Percentiles rank a stretch among this genome's conserved stretches.
Evolutionary conservation across 2,329 filamentous ascomycete genomes (phyloP).

Genomic region (Chrysoporthe puriensis): DNA sequence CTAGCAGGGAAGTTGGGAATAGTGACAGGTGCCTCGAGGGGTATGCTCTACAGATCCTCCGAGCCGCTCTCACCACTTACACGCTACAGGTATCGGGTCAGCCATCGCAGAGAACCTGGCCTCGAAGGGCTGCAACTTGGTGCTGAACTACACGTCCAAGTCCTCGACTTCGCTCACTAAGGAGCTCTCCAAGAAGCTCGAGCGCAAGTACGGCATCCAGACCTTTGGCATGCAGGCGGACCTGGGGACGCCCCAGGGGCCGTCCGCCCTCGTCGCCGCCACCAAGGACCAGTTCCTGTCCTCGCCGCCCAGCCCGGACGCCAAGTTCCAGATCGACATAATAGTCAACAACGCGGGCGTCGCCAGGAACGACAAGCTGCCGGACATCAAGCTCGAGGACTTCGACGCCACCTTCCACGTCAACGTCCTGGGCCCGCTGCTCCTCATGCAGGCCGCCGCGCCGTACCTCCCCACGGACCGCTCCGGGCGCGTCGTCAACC

Average conservation of each 20-base stretch:
- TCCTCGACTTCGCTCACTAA: conserved; percentile 48
- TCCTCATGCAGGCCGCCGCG: conserved; percentile 74
- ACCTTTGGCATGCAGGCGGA: conserved; percentile 71
- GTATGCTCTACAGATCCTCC: conserved; percentile 44
- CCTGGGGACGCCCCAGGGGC: conserved; percentile 64
- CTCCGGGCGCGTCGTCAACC: conserved; percentile 59
- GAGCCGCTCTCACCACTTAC: conserved; percentile 20
- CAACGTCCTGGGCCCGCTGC: conserved; percentile 80
- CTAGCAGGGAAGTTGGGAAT: conserved; percentile 31
- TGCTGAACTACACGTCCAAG: conserved; percentile 69
- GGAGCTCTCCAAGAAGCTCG: conserved; percentile 66
- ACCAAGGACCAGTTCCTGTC: conserved; percentile 62
- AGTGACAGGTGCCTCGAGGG: conserved; percentile 62
- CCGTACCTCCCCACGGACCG: conserved; percentile 72
- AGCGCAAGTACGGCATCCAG: conserved; percentile 59
- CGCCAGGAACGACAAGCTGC: conserved; percentile 65
- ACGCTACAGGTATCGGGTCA: conserved; percentile 67
- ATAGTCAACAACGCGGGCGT: conserved; percentile 86
- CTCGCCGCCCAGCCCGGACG: conserved; percentile 42
- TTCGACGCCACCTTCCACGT: conserved; percentile 76
- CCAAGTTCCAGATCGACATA: conserved; percentile 73
- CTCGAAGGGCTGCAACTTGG: conserved; percentile 68
- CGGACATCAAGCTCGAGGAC: conserved; percentile 64
- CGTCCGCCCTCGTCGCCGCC: conserved; percentile 60
- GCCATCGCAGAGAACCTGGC: conserved; percentile 70